Evolutionary conservation across 805 yeast genomes (phyloP).

Genomic region (Starmerella vaccinii): DNA sequence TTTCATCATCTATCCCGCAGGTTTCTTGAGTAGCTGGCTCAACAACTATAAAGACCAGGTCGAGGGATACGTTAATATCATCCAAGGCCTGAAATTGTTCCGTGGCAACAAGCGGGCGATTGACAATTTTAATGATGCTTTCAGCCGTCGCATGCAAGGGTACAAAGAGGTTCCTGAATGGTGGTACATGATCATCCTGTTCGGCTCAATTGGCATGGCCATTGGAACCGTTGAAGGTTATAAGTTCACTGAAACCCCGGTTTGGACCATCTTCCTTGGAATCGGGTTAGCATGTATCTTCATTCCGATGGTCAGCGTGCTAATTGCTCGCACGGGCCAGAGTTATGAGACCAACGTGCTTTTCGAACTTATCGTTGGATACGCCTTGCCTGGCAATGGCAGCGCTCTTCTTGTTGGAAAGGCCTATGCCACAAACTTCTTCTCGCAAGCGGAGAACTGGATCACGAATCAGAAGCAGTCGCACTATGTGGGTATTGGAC

Average conservation of each 20-base stretch:
- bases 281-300: slow-evolving; percentile 42
- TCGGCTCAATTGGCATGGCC: slow-evolving; percentile 38
- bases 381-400: slow-evolving; percentile 47
- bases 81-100: slow-evolving; percentile 22
- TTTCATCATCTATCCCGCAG: slow-evolving; percentile 48
- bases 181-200: slow-evolving; percentile 39
- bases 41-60: slow-evolving; percentile 14
- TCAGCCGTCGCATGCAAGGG: slow-evolving; percentile 44
- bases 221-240: slow-evolving; percentile 36
- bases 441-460: slow-evolving; percentile 51
- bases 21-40: slow-evolving; percentile 35
- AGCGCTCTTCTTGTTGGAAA: slow-evolving; percentile 43
- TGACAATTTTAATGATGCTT: slow-evolving; percentile 40
- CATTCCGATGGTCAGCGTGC: slow-evolving; percentile 23
- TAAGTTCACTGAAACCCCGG: slow-evolving; percentile 39
- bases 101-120: not conserved
- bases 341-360: slow-evolving; percentile 39
- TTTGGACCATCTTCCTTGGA: slow-evolving; percentile 50
- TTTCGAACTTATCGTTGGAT: slow-evolving; percentile 42
- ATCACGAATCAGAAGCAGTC: slow-evolving; percentile 45
- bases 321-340: not conserved
- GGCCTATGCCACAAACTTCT: slow-evolving; percentile 48
- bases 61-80: not conserved
- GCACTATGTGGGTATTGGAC: slow-evolving; percentile 50
- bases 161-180: slow-evolving; percentile 55